Base-by-base conservation (phyloP, 768 basidiomycete genomes). In the Boletus vermiculosoides region DNA sequence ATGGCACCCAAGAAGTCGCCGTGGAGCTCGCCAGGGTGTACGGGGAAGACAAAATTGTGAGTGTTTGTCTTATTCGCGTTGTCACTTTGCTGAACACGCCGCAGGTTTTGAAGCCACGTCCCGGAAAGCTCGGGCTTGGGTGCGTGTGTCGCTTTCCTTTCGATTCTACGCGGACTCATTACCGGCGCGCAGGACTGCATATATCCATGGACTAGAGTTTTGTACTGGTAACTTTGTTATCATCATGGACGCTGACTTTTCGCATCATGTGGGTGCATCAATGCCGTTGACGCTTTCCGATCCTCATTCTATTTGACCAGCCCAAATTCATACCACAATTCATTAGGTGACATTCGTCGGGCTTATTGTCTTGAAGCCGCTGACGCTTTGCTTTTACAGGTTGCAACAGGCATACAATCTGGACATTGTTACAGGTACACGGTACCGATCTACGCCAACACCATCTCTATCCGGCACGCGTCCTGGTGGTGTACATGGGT, bases 191-290 rank as follows among this genome's bases (percentile, higher is more conserved):
- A 94, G 92, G 54, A 94, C 94, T 22, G 94, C 94, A 34, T 96
- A 96, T 68, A 90, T 95, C 37, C 90, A 96, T 67, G 94, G 94
- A 13, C 78, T 96, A 47, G 87, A 92, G 63, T 95, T 90, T 72
- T 89, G 88, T 63, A 87, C 87, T 0, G 94, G 94, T 10, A 91
- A 92, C 73, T 96, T 94, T 74, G 92, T 94, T 22, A 91, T 95
- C 67, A 95, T 96, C 70, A 96, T 96, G 94, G 94, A 96, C 65
- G 94, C 94, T 50, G 94, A 96, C 75, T 94, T 96, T 73, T 94
- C 92, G 6, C 94, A 96, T 67, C 94, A 96, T 63, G 93, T 93
- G 74, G 45, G 88, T 74, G 20, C n/a, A 48, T 50, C 30, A 1
- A 18, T 30, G 4, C 2, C 2, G n/a, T 31, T 11, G 33, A 15